Base-by-base conservation (phyloP, 805 yeast genomes). In the Candida sonorensis region DNA sequence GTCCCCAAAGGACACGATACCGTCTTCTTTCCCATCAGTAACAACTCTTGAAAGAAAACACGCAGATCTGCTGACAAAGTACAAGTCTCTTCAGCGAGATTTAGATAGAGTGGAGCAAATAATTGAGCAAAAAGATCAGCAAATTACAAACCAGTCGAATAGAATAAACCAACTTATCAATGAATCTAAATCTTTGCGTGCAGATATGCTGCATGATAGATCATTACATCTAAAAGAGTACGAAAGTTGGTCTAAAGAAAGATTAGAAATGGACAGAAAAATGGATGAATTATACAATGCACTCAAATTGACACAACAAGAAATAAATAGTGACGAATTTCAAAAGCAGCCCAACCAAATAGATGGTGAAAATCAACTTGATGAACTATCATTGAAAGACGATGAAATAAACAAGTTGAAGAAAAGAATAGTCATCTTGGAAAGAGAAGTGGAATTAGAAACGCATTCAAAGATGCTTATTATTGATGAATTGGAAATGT, bases 401-500 rank as follows among this genome's bases (percentile, higher is more conserved):
- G n/a, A n/a, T n/a, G n/a, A n/a, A n/a, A n/a, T 53, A 4, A 48
- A 44, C 10, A 44, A 40, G 23, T 34, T 59, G 12, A 42, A 33
- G n/a, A 54, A 50, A 28, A 49, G 41, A 31, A 39, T 55, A 3
- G 57, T 56, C 31, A 61, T 68, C 2, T 53, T 73, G 14, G 66
- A 67, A 44, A 62, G 67, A 33, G 72, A 73, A 40, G 64, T 61
- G 41, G 78, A 73, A 40, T 53, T 73, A 16, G 80, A 73, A 44
- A 61, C 64, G 29, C 70, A 64, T 43, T 69, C 75, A 24, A 71
- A 71, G 42, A 58, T 66, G 36, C 55, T 68, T 28, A 66, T 73
- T 31, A 69, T 73, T 29, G 77, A 72, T 43, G 77, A 73, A 50
- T 58, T 73, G 26, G 80, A 73, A 44, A 53, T 57, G 41, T 53